Evolutionary conservation across 305 asterid species (phyloP).

Genomic region (Galium porrigens): DNA sequence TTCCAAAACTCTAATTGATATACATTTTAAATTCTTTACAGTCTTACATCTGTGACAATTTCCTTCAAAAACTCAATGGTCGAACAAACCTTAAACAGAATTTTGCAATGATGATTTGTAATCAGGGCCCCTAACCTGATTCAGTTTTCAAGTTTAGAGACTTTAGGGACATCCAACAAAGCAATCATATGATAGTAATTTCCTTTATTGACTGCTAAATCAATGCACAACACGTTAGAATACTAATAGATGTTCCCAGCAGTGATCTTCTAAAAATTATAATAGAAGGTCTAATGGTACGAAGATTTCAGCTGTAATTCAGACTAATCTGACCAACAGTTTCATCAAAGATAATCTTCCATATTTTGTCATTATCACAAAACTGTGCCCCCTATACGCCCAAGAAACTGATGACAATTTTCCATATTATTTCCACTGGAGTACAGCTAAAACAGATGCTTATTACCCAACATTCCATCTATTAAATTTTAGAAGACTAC

Average conservation of each 20-base stretch:
- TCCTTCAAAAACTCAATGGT: neutral
- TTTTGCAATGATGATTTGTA: neutral
- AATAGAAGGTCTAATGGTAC: neutral
- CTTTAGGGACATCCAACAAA: neutral
- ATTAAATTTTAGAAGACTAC: neutral
- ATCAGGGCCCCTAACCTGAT: neutral
- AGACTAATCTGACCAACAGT: neutral
- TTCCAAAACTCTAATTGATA: neutral
- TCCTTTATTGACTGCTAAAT: neutral
- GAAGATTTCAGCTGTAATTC: neutral
- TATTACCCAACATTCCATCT: neutral
- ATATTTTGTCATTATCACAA: neutral
- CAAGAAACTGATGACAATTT: neutral
- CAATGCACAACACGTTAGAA: neutral
- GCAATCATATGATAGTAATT: neutral
- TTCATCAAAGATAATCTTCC: neutral
- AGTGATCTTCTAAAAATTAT: neutral
- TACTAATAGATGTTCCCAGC: neutral
- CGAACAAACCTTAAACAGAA: neutral
- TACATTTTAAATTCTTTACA: neutral
- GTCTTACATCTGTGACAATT: neutral
- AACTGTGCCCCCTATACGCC: neutral
- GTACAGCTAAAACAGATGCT: no score
- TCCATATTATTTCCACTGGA: no score
- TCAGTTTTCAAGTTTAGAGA: constrained; percentile 1